Conservation (phyloP, 1,284 basidiomycete species). For the Trichosporon sp. region DNA sequence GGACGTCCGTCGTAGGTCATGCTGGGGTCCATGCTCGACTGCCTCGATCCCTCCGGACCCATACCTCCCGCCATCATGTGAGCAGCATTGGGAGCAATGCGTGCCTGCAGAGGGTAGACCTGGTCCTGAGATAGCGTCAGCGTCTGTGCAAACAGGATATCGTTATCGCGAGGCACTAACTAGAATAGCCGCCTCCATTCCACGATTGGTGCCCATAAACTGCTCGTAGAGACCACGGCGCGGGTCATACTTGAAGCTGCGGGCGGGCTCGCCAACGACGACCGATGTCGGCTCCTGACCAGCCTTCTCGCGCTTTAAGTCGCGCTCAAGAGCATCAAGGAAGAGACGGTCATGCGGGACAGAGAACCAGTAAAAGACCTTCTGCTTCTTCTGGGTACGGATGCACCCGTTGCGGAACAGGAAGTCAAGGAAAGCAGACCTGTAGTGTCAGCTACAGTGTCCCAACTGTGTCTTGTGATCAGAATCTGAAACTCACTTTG, state of each 20-base stretch:
- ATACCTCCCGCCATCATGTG: constrained; percentile 20
- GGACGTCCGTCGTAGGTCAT: constrained; percentile 25
- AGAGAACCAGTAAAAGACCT: constrained; percentile 80
- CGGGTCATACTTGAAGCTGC: constrained; percentile 68
- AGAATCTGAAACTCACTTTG: constrained; percentile 64
- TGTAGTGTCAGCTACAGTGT: constrained; percentile 24
- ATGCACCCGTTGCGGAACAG: constrained; percentile 94
- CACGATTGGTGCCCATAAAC: constrained; percentile 61
- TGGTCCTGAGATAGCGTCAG: constrained; percentile 29
- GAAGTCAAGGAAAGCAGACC: constrained; percentile 72
- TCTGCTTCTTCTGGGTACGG: constrained; percentile 93
- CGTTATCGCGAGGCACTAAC: constrained; percentile 24
- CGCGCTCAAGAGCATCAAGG: constrained; percentile 87
- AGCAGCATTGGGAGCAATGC: constrained; percentile 23
- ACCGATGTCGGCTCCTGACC: constrained; percentile 78
- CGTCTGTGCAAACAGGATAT: background rate
- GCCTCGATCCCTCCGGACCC: constrained; percentile 24
- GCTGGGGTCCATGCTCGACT: constrained; percentile 31
- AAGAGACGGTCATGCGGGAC: constrained; percentile 94
- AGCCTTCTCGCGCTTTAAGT: constrained; percentile 88
- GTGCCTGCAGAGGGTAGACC: constrained; percentile 36
- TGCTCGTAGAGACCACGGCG: constrained; percentile 83
- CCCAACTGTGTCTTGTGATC: background rate
- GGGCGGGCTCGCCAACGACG: constrained; percentile 75
- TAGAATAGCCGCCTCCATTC: constrained; percentile 44